Percentiles rank a stretch among this genome's conserved stretches.
These are phyloP conservation scores for Vitis hybrid DNA, from an alignment of 177 flowering plant species.

Conservation along the genomic window DNA sequence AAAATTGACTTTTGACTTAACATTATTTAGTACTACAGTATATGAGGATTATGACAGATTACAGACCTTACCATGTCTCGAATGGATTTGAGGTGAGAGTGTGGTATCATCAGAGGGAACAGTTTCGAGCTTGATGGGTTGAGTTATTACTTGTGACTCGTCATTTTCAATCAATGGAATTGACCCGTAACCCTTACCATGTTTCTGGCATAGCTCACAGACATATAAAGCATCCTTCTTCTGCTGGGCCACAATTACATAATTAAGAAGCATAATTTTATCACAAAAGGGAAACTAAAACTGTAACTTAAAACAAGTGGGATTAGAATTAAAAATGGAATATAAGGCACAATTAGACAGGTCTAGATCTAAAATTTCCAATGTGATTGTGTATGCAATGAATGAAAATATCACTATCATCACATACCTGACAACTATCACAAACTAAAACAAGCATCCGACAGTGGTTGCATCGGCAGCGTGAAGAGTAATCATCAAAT, in stretches of 20 bases:
- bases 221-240: conserved; percentile 39
- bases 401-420: not conserved
- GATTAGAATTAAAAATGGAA: not conserved
- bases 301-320: not conserved
- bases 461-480: conserved; percentile 77
- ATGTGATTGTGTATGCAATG: not conserved
- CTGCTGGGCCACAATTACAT: conserved; percentile 20
- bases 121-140: conserved; percentile 22
- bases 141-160: conserved; percentile 7
- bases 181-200: conserved; percentile 39
- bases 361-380: not conserved
- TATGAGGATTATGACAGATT: conserved; percentile 3
- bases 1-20: not conserved
- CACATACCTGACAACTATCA: conserved; percentile 67
- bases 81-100: conserved; percentile 18
- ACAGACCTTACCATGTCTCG: conserved; percentile 64
- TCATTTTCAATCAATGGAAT: conserved; percentile 15
- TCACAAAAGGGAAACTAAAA: not conserved
- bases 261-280: conserved; percentile 10
- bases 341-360: too few species aligned
- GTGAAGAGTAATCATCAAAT: conserved; percentile 86
- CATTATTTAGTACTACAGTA: not conserved
- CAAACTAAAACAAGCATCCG: conserved; percentile 96
- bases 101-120: conserved; percentile 14
- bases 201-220: conserved; percentile 83